These are phyloP conservation scores for Beta vulgaris DNA, from an alignment of 148 eudicot species.

Conservation along the genomic window DNA sequence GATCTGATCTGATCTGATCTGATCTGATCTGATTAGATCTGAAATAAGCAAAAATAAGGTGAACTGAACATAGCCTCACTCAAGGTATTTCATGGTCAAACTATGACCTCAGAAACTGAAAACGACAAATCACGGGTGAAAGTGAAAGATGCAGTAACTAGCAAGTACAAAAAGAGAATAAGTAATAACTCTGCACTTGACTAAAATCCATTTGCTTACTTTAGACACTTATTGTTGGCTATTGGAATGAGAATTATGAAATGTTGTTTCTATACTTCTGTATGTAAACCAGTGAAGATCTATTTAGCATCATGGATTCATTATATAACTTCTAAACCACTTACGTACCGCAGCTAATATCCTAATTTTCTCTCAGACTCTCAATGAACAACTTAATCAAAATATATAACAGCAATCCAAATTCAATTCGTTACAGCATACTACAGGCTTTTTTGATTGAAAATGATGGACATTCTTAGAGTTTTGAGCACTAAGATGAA, in stretches of 20 bases:
- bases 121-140: background rate
- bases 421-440: background rate
- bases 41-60: no score
- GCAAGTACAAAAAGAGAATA: no score
- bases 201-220: background rate
- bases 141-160: no score
- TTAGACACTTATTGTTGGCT: background rate
- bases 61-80: no score
- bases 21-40: no score
- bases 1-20: no score
- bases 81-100: background rate
- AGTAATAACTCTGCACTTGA: background rate
- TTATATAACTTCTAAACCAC: background rate
- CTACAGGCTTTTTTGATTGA: background rate
- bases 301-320: background rate
- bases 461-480: background rate
- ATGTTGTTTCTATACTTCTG: no score
- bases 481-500: background rate
- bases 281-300: background rate
- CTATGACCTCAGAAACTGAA: background rate
- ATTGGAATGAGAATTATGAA: background rate
- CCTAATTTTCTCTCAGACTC: background rate
- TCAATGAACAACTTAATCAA: background rate
- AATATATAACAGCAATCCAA: background rate
- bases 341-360: background rate